A percentile compares a stretch with the other conserved stretches of the same genome.
phyloP scores from a whole-genome alignment of 2,329 filamentous ascomycete species.

The Pseudopyrenochaeta lycopersici region DNA sequence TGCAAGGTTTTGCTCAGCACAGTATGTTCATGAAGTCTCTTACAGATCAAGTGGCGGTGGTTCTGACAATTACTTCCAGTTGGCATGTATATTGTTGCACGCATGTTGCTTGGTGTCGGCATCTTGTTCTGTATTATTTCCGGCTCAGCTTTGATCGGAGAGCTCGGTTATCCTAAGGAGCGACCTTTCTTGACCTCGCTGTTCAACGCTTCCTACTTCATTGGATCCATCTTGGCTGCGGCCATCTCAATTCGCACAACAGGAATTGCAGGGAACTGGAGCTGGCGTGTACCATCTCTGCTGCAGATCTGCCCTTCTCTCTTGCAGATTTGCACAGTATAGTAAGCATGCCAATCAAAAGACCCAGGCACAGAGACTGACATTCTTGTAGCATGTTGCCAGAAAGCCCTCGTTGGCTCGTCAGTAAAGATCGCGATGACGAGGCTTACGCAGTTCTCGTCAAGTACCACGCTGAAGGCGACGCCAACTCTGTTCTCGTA shows the following conservation, averaged over 20 bases:
- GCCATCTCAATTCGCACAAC: slow-evolving; percentile 61
- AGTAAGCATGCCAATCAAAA: slow-evolving; percentile 21
- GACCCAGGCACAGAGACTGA: neutral
- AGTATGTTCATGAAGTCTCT: slow-evolving; percentile 20
- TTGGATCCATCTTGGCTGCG: slow-evolving; percentile 60
- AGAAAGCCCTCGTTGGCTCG: slow-evolving; percentile 58
- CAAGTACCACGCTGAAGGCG: slow-evolving; percentile 57
- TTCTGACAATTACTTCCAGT: slow-evolving; percentile 28
- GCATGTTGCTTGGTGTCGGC: slow-evolving; percentile 69
- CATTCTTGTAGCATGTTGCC: slow-evolving; percentile 39
- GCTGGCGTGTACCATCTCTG: slow-evolving; percentile 62
- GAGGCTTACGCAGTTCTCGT: slow-evolving; percentile 47
- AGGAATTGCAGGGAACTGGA: slow-evolving; percentile 52
- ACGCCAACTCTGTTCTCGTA: slow-evolving; percentile 50
- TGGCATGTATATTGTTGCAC: slow-evolving; percentile 68
- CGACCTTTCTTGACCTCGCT: slow-evolving; percentile 67
- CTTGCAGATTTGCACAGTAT: slow-evolving; percentile 51
- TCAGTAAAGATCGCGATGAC: slow-evolving; percentile 62
- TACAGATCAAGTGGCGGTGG: neutral
- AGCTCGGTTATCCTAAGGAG: slow-evolving; percentile 69
- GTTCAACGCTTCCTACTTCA: slow-evolving; percentile 68
- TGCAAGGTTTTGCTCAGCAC: slow-evolving; percentile 61
- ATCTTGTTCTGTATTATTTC: slow-evolving; percentile 68
- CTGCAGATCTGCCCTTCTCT: slow-evolving; percentile 61
- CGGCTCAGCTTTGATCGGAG: slow-evolving; percentile 66